Percentiles rank a stretch among this genome's conserved stretches.
Evolutionary conservation across 2,329 filamentous ascomycete genomes (phyloP).

Genomic region (Colletotrichum plurivorum): DNA sequence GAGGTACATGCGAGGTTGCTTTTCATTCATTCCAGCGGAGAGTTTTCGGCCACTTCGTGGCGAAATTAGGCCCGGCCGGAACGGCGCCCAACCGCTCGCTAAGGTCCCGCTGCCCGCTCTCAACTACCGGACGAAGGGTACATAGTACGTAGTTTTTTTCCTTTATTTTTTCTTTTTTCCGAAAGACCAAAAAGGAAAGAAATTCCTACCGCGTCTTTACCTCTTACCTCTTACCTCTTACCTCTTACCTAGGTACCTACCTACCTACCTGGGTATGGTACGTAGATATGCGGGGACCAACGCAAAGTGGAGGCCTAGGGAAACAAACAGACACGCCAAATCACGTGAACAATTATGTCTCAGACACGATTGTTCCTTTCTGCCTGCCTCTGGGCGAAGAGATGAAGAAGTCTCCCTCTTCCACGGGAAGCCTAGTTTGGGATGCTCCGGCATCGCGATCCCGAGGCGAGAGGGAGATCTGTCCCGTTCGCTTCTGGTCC

Average conservation of each 20-base stretch:
- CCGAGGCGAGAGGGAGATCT: background rate
- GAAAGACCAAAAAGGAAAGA: no score
- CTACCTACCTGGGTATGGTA: no score
- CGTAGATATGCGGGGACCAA: background rate
- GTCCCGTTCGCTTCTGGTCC: background rate
- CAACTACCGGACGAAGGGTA: background rate
- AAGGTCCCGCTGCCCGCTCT: background rate
- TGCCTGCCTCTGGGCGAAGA: background rate
- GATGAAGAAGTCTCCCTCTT: background rate
- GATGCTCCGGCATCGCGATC: no score
- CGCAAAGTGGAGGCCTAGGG: conserved; percentile 9
- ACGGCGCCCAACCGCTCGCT: background rate
- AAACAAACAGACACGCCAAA: background rate
- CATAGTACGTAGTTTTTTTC: no score
- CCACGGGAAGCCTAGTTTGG: no score
- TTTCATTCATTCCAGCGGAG: conserved; percentile 23
- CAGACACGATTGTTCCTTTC: conserved; percentile 4
- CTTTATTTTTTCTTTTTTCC: no score
- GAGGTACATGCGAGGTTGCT: conserved; percentile 3
- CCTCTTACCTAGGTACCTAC: no score
- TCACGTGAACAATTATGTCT: conserved; percentile 28
- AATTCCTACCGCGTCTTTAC: no score
- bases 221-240: no score
- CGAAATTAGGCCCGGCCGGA: background rate
- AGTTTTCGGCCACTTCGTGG: conserved; percentile 33